Evolutionary conservation across 2,329 filamentous ascomycete species (phyloP), one percentile per base, ranked within the genome.

Genomic region (Claviceps cyperi): DNA sequence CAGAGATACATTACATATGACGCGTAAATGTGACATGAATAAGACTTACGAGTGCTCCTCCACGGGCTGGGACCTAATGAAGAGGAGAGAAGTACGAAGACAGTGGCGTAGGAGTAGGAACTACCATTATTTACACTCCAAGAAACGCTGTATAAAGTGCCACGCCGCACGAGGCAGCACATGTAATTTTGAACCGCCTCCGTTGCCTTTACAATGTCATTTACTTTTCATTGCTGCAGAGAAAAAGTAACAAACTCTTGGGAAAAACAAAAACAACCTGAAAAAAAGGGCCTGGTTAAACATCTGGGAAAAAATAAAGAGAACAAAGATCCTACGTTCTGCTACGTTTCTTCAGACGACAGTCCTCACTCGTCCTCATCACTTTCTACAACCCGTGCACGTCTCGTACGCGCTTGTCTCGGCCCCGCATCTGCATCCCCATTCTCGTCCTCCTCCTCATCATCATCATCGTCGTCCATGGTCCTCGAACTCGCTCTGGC

Each of bases 301-400:
- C 28, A 32, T 32, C 28, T 32, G 9, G 9, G 9, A 19, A 9
- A 19, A 19, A 39, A 19, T 19, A 8, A 22, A 14, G 19, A 22
- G 19, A 22, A 41, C 11, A 22, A 41, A 15, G 9, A 32, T 11
- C 11, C 28, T 14, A 41, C 19, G 9, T 22, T 11, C 19, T 14
- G 19, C 28, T 32, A 32, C 28, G 28, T 11, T 4, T 32, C 28
- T 32, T 32, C 9, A 32, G 28, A 32, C 9, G 8, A 1, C 28
- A 4, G 9, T n/a, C 5, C 17, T 35, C 32, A 43, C 50, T 38
- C 55, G 49, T 59, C 53, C 48, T 57, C 54, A 19, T 54, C 52
- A 24, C 52, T 61, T 35, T 61, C 74, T 39, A 78, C 61, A 28
- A 78, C 72, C 37, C 74, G 67, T 19, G 72, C 74, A 43, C 76